phyloP scores from a whole-genome alignment of 2,329 filamentous ascomycete genomes.

The Diplodia intermedia region DNA sequence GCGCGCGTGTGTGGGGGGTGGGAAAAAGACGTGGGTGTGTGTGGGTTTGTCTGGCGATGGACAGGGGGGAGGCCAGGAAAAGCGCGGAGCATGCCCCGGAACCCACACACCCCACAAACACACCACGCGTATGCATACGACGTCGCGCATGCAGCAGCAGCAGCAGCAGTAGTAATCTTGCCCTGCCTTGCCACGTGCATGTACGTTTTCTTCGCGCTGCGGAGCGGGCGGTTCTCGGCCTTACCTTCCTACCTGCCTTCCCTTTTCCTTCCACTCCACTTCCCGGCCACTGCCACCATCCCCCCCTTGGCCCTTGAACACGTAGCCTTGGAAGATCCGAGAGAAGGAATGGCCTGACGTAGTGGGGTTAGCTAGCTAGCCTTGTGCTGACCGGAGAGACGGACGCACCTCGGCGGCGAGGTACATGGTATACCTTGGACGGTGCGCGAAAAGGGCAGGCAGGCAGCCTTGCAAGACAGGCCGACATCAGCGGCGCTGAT shows the following conservation, averaged over 20 bases:
- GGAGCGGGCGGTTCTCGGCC: background rate
- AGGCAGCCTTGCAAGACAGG: background rate
- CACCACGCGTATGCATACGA: background rate
- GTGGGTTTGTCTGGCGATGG: background rate
- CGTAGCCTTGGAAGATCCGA: background rate
- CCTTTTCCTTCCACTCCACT: background rate
- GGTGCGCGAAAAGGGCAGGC: background rate
- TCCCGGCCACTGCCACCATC: background rate
- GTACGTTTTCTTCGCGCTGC: background rate
- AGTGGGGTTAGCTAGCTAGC: background rate
- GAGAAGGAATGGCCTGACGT: background rate
- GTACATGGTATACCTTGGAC: too few relatives aligned
- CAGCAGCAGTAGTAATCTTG: too few relatives aligned
- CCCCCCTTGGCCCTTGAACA: background rate
- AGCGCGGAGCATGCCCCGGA: background rate
- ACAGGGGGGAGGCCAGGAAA: background rate
- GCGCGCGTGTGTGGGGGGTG: background rate
- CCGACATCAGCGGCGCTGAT: background rate
- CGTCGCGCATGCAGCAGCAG: background rate
- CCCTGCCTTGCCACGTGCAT: too few relatives aligned
- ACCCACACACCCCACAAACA: background rate
- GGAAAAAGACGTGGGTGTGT: background rate
- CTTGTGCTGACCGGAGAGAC: background rate
- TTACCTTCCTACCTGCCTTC: background rate
- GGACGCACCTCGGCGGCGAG: constrained; percentile 10